A percentile compares a stretch with the other conserved stretches of the same genome.
These are phyloP conservation scores for Starmera quercuum DNA, from an alignment of 805 yeast species.

Conservation along the genomic window DNA sequence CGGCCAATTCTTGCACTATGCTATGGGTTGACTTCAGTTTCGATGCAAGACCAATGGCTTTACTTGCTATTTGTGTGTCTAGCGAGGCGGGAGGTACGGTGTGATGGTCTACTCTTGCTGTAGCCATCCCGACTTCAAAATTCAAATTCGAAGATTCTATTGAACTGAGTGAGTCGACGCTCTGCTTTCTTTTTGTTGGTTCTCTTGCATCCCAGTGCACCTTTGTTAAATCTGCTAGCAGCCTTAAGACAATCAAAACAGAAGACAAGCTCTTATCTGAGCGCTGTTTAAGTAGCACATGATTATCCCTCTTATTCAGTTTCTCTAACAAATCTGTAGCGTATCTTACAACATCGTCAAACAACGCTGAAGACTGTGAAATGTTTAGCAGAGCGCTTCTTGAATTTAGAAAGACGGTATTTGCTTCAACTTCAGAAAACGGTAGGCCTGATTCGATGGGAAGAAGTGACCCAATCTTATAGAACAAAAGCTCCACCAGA, in stretches of 20 bases:
- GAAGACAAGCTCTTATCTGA: conserved; percentile 23
- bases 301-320: conserved; percentile 20
- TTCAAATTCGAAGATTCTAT: conserved; percentile 14
- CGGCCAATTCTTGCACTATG: conserved; percentile 23
- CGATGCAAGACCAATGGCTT: conserved; percentile 21
- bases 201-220: conserved; percentile 29
- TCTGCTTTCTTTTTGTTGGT: conserved; percentile 14
- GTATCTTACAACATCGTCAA: conserved; percentile 23
- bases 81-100: conserved; percentile 24
- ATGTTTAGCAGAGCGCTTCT: conserved; percentile 26
- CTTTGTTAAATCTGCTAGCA: conserved; percentile 33
- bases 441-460: conserved; percentile 30
- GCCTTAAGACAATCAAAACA: conserved; percentile 26
- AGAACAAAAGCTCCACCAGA: conserved; percentile 26
- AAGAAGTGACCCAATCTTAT: conserved; percentile 24
- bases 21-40: conserved; percentile 25
- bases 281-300: conserved; percentile 20
- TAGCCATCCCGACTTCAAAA: conserved; percentile 23
- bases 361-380: conserved; percentile 16
- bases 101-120: conserved; percentile 25
- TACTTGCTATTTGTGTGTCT: conserved; percentile 17
- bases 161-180: conserved; percentile 16
- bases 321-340: conserved; percentile 18
- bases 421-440: conserved; percentile 28
- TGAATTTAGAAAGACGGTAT: conserved; percentile 25